Evolutionary conservation across 2,329 filamentous ascomycete species (phyloP), one percentile per base, ranked within the genome.

Genomic region (Delphinella strobiligena): DNA sequence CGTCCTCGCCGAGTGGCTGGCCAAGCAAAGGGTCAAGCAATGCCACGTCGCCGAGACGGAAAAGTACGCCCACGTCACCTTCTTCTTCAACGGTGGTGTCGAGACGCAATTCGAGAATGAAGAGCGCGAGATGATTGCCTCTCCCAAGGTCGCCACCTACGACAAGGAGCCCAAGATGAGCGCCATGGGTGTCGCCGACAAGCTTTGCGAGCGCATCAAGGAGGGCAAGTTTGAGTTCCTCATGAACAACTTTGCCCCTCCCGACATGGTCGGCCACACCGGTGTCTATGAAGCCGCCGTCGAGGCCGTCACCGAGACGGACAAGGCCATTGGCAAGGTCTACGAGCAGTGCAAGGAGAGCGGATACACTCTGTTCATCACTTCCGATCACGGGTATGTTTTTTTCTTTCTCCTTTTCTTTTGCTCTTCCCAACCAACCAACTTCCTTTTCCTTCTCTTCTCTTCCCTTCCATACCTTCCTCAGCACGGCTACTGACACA

Each of bases 211-310:
- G 72, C 80, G 88, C 43, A 80, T 98, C 49, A 75, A 63, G 18
- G 85, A 93, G 62, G 77, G 81, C 56, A 78, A 83, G 58, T 95
- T 88, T 66, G 87, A 91, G 58, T 96, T 98, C 59, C 72, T 98
- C 63, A 98, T 98, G 91, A 95, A 96, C 79, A 98, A 98, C 78
- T 96, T 98, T 65, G 91, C 91, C 31, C 91, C 91, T 31, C 91
- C 91, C 14, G 91, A 98, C 68, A 98, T 98, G 91, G 91, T 98
- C 49, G 91, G 91, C 51, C 91, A 98, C 70, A 98, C 91, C 9
- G 91, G 91, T 58, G 87, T 94, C 45, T 96, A 96, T 66, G 81
- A 96, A 54, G 89, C 91, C 19, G 91, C 91, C 42, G 80, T 98
- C 47, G 59, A 91, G 55, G 91, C 80, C 53, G 81, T 82, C 51